Evolutionary conservation across 2,329 filamentous ascomycete species (phyloP).

Genomic region (Colletotrichum tropicicola): DNA sequence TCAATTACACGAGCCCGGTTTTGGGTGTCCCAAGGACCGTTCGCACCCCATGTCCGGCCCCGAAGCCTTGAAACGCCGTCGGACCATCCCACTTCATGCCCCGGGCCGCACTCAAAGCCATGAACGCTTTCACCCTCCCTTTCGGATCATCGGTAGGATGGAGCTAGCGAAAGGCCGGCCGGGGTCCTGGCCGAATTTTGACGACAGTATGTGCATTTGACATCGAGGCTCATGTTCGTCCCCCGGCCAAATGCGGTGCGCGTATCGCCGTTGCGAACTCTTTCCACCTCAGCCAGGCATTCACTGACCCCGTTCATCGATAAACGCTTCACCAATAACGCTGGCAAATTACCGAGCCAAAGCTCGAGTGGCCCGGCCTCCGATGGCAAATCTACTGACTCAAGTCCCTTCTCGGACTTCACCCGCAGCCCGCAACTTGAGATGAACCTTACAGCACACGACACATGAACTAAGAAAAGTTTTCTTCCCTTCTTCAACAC

Average conservation of each 20-base stretch:
- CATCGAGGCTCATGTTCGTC: too few species aligned
- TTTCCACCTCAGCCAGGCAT: too few species aligned
- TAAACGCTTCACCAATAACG: too few species aligned
- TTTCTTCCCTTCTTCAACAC: not conserved
- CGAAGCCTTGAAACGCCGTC: constrained; percentile 20
- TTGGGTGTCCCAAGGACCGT: not conserved
- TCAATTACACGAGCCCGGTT: not conserved
- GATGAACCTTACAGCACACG: constrained; percentile 20
- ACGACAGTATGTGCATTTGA: not conserved
- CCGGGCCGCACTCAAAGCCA: constrained; percentile 13
- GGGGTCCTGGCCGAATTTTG: constrained; percentile 10
- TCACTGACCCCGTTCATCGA: too few species aligned
- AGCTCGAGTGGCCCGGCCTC: not conserved
- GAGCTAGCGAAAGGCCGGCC: not conserved
- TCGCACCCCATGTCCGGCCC: constrained; percentile 8
- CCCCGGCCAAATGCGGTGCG: too few species aligned
- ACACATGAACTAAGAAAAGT: not conserved
- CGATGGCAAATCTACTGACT: constrained; percentile 15
- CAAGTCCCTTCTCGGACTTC: not conserved
- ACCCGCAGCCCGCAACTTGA: not conserved
- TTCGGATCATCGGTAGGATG: constrained; percentile 9
- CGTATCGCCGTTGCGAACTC: too few species aligned
- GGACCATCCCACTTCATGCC: constrained; percentile 20
- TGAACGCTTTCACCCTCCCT: not conserved
- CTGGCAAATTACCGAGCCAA: not conserved